A percentile compares a stretch with the other conserved stretches of the same genome.
Conservation (phyloP, 2,329 filamentous ascomycete genomes). For the Penicillium sp. region DNA sequence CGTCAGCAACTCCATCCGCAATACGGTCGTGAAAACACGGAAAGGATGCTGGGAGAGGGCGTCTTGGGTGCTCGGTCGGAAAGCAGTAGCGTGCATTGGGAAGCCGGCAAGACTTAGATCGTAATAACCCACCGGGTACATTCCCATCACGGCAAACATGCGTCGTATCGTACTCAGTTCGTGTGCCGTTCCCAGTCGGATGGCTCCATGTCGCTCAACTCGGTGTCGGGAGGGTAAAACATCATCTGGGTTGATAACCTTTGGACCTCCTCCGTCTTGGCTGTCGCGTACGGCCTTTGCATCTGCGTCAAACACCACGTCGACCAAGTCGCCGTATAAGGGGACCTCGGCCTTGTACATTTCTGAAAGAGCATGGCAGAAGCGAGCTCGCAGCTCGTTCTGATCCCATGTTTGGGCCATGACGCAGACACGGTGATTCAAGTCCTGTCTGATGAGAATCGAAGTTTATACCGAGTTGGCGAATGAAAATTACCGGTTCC, state of each 20-base stretch:
- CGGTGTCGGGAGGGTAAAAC: constrained; percentile 27
- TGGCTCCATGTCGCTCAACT: constrained; percentile 49
- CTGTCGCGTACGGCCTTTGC: constrained; percentile 17
- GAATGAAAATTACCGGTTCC: not conserved
- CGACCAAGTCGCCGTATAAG: constrained; percentile 32
- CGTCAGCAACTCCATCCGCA: constrained; percentile 45
- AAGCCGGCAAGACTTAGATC: constrained; percentile 49
- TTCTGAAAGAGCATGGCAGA: constrained; percentile 33
- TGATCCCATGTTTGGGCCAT: constrained; percentile 13
- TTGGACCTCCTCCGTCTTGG: not conserved
- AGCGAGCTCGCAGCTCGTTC: constrained; percentile 28
- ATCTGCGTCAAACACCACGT: constrained; percentile 32
- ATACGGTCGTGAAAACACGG: constrained; percentile 43
- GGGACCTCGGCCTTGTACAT: constrained; percentile 39
- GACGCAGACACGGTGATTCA: not conserved
- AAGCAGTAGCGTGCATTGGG: constrained; percentile 54
- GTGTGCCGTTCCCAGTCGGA: constrained; percentile 47
- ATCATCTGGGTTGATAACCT: constrained; percentile 21
- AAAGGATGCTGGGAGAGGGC: constrained; percentile 48
- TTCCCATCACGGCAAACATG: constrained; percentile 49
- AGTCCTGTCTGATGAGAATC: too few relatives aligned
- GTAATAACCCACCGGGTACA: constrained; percentile 54
- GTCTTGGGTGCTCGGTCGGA: constrained; percentile 41
- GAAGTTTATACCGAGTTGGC: not conserved
- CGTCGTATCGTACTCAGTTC: constrained; percentile 47